A percentile compares a stretch with the other conserved stretches of the same genome.
These are phyloP conservation scores for Hondaea fermentalgiana DNA, from an alignment of 108 stramenopile species.

Conservation along the genomic window DNA sequence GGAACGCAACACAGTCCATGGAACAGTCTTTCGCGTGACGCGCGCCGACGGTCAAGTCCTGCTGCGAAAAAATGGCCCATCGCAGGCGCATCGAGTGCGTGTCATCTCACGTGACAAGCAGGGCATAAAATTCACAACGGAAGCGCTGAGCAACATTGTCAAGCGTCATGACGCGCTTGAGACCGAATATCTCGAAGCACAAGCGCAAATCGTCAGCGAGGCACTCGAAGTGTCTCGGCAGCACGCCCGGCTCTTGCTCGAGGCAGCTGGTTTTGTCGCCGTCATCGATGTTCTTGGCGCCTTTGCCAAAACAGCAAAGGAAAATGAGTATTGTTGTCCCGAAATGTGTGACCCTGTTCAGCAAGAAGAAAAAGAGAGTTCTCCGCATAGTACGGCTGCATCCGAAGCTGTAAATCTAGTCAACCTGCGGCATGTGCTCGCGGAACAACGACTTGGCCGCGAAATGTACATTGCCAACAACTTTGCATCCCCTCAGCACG, in stretches of 20 bases:
- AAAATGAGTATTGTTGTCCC: not conserved
- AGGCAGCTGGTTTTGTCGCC: not conserved
- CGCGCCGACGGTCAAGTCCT: not conserved
- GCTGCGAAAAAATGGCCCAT: not conserved
- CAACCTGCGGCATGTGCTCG: not conserved
- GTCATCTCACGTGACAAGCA: not conserved
- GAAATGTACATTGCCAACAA: not conserved
- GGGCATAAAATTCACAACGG: not conserved
- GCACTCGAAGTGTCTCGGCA: not conserved
- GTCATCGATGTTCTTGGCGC: not conserved
- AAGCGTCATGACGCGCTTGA: not conserved
- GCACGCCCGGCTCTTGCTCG: not conserved
- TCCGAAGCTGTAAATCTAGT: not conserved
- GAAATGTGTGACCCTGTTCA: not conserved
- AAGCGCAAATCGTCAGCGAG: not conserved
- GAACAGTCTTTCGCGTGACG: not conserved
- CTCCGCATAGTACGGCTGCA: not conserved
- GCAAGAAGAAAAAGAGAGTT: not conserved
- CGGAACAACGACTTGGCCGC: not conserved
- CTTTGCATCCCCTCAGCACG: not conserved
- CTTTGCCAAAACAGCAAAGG: not conserved
- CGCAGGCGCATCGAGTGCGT: not conserved
- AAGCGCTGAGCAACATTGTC: not conserved
- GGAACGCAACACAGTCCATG: not conserved
- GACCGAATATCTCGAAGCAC: not conserved